A percentile compares a stretch with the other conserved stretches of the same genome.
Evolutionary conservation across 2,329 filamentous ascomycete genomes (phyloP).

Genomic region (Periconia sp.): DNA sequence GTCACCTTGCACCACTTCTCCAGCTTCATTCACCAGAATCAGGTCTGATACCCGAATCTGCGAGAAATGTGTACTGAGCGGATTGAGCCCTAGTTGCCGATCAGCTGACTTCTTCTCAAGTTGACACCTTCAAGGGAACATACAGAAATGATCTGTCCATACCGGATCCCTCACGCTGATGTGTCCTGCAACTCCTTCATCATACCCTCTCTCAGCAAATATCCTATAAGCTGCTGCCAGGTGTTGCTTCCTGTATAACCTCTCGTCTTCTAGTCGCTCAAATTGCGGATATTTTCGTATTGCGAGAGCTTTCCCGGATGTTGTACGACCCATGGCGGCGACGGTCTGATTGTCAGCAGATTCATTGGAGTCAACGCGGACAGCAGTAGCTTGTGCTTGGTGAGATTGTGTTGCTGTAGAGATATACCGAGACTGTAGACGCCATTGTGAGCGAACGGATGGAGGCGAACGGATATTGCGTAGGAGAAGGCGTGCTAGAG

Average conservation of each 20-base stretch:
- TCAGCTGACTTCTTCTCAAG: too few relatives aligned
- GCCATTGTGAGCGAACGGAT: too few relatives aligned
- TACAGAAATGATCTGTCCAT: constrained; percentile 40
- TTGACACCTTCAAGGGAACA: constrained; percentile 7
- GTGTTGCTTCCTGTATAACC: constrained; percentile 54
- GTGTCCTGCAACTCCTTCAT: constrained; percentile 53
- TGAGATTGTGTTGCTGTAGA: constrained; percentile 17
- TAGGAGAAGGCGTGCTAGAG: not conserved
- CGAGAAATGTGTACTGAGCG: constrained; percentile 53
- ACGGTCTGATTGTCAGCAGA: constrained; percentile 50
- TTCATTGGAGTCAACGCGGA: constrained; percentile 41
- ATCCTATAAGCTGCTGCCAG: constrained; percentile 52
- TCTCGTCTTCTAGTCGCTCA: constrained; percentile 46
- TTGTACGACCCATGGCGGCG: constrained; percentile 55
- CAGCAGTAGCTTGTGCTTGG: constrained; percentile 23
- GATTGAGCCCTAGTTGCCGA: constrained; percentile 52
- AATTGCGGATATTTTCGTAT: constrained; percentile 54
- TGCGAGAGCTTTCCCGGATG: constrained; percentile 52
- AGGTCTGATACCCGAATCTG: constrained; percentile 50
- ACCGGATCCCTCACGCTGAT: constrained; percentile 50
- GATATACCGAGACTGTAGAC: constrained; percentile 6
- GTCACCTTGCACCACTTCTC: constrained; percentile 49
- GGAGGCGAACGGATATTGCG: too few relatives aligned
- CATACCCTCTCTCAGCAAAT: constrained; percentile 48
- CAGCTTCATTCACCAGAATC: constrained; percentile 52